These are phyloP conservation scores for Mesostigma viride DNA, from an alignment of 139 green algal species.

Conservation along the genomic window DNA sequence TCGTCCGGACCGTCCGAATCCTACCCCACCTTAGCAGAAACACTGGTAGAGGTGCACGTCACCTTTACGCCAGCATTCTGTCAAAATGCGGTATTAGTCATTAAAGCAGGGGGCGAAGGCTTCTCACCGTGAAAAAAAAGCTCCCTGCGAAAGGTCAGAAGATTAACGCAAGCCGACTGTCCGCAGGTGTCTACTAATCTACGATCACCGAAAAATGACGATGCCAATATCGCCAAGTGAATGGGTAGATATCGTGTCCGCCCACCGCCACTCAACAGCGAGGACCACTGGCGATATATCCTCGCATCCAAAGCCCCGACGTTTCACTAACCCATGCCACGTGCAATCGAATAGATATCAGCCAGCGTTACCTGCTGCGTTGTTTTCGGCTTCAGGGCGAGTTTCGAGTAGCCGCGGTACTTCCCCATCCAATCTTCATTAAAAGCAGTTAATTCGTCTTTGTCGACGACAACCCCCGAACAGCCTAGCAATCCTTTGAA, in stretches of 20 bases:
- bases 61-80: no score
- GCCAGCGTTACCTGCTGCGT: constrained; percentile 23
- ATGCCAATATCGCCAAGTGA: neutral
- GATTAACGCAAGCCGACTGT: no score
- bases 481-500: constrained; percentile 53
- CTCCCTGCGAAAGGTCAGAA: no score
- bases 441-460: constrained; percentile 41
- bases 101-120: no score
- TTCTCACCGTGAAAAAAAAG: no score
- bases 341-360: neutral
- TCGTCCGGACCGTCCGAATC: no score
- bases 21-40: no score
- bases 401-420: constrained; percentile 49
- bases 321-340: neutral
- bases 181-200: no score
- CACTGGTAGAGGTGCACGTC: no score
- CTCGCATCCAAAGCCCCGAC: neutral
- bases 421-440: constrained; percentile 89
- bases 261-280: neutral
- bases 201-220: neutral
- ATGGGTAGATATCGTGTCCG: neutral
- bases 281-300: neutral
- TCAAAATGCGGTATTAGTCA: no score
- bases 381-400: constrained; percentile 49
- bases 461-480: constrained; percentile 49